Conservation (phyloP, 1,284 basidiomycete genomes). For the Tilletia horrida region DNA sequence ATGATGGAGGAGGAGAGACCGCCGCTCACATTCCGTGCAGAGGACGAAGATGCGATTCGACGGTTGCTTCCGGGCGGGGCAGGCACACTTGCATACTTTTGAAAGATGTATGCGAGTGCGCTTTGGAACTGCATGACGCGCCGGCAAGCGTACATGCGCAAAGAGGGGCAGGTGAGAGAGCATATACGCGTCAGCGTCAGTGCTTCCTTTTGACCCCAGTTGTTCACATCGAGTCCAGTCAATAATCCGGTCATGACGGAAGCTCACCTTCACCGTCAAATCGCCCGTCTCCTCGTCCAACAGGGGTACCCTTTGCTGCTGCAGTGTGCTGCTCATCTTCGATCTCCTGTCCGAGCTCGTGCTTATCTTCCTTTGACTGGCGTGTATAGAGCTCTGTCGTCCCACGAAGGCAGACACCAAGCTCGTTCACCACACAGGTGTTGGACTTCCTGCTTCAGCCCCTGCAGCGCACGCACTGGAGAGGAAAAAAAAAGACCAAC, state of each 20-base stretch:
- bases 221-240: neutral
- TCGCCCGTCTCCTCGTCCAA: conserved; percentile 2
- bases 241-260: neutral
- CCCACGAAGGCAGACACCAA: too few species aligned
- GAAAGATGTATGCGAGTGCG: conserved; percentile 4
- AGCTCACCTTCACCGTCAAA: neutral
- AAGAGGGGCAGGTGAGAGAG: neutral
- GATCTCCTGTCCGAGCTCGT: too few species aligned
- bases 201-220: neutral
- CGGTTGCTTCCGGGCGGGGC: neutral
- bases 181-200: neutral
- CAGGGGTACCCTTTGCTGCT: neutral
- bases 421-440: too few species aligned
- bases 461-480: too few species aligned
- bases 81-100: neutral
- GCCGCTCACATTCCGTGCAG: neutral
- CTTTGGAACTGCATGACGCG: neutral
- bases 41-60: neutral
- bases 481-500: too few species aligned
- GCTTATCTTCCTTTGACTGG: too few species aligned
- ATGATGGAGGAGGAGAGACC: neutral
- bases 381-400: too few species aligned
- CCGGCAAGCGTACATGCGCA: neutral
- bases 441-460: too few species aligned
- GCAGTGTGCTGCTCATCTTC: too few species aligned